Evolutionary conservation across 139 green algal species (phyloP), one percentile per base, ranked within the genome.

Genomic region (Nannochloris sp.): DNA sequence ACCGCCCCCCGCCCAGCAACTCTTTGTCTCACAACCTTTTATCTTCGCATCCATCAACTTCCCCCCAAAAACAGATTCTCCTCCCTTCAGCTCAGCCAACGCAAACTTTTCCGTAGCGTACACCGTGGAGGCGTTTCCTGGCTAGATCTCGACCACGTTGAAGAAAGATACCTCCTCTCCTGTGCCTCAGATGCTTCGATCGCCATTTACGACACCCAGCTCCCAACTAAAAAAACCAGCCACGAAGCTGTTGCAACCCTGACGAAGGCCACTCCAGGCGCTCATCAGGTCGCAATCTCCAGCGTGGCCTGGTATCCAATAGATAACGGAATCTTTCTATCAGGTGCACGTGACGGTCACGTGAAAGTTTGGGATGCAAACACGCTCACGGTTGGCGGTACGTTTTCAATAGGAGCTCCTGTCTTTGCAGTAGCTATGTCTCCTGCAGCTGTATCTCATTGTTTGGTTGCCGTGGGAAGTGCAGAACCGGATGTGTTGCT

Each of bases 301-400:
- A 66, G 56, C 14, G 68, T 80, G n/a, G 53, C 54, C 1, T 92
- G 90, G 90, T 96, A 96, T 53, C 88, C 90, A 1, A 62, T 95
- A 0, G 90, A 97, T 71, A 88, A 81, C 0, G 90, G 89, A 2
- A 61, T 90, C 35, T 92, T 92, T 65, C 73, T 90, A 4, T 81
- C 85, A 19, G 83, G 70, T 25, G 65, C 10, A 42, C 1, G 1
- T 56, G 84, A 93, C 61, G 25, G 72, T 6, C 69, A 72, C 25
- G 81, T 94, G 33, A 85, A 91, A 54, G 67, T 91, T 4, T 95
- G 87, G 87, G 87, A 95, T 74, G 81, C 87, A 34, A 93, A 92
- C 69, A 55, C 45, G 25, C 47, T 79, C 15, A 44, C 79, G 19
- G 73, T 78, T 36, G 87, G 79, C 8, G 64, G 59, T 51, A 54